Conservation (phyloP, 2,329 filamentous ascomycete genomes). For the Daldinia eschscholtzii region DNA sequence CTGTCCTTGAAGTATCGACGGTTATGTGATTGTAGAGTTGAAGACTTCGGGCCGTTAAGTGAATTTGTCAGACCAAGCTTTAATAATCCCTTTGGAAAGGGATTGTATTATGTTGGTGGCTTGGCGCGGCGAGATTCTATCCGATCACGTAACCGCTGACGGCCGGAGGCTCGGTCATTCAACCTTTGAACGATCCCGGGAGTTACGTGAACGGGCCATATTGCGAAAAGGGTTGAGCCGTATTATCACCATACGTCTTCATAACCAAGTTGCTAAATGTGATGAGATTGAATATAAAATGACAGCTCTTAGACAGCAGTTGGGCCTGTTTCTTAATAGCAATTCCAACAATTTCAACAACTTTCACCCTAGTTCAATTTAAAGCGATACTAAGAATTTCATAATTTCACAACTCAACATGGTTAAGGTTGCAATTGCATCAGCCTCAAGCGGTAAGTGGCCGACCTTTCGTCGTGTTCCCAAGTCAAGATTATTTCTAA, state of each 20-base stretch:
- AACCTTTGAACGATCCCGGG: not conserved
- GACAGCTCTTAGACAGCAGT: not conserved
- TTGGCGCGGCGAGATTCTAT: conserved; percentile 34
- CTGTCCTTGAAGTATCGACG: not conserved
- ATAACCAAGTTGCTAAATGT: no score
- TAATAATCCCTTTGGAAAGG: not conserved
- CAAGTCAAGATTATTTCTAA: not conserved
- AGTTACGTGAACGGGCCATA: not conserved
- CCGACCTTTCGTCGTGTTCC: not conserved
- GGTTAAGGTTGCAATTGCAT: conserved; percentile 39
- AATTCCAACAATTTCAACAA: not conserved
- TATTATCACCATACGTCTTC: not conserved
- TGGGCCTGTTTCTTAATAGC: not conserved
- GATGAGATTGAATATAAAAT: not conserved
- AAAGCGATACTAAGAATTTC: not conserved
- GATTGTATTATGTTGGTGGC: conserved; percentile 14
- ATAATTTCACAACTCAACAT: conserved; percentile 19
- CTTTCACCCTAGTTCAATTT: not conserved
- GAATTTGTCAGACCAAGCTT: not conserved
- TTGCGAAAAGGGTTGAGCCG: not conserved
- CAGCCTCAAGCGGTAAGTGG: conserved; percentile 36
- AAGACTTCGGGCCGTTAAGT: not conserved
- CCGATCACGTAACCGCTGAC: conserved; percentile 41
- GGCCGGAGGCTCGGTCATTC: conserved; percentile 6
- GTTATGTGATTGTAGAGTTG: conserved; percentile 14